A percentile compares a stretch with the other conserved stretches of the same genome.
Conservation (phyloP, 108 stramenopile species). For the Fragilariopsis cylindrus region DNA sequence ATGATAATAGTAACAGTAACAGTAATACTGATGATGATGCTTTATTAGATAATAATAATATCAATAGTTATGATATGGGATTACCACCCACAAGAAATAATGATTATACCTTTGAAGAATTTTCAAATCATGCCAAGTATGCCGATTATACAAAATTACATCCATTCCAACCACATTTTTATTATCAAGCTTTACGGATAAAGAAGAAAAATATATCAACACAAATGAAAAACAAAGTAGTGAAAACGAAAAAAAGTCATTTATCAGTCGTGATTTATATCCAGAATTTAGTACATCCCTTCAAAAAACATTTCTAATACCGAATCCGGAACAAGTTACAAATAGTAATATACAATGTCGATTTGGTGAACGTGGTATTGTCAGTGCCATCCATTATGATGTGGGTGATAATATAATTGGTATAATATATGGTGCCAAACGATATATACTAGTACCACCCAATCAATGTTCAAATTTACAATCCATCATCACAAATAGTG, state of each 20-base stretch:
- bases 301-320: conserved; percentile 48
- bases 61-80: conserved; percentile 32
- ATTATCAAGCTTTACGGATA: conserved; percentile 58
- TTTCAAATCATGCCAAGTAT: conserved; percentile 63
- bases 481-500: conserved; percentile 53
- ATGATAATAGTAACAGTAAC: neutral
- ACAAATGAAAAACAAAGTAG: neutral
- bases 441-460: conserved; percentile 86
- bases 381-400: conserved; percentile 89
- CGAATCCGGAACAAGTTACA: conserved; percentile 33
- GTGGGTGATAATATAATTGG: conserved; percentile 84
- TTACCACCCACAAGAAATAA: conserved; percentile 58
- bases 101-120: conserved; percentile 57
- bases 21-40: neutral
- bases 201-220: conserved; percentile 40
- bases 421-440: conserved; percentile 88
- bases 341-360: conserved; percentile 80
- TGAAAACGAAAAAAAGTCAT: conserved; percentile 19
- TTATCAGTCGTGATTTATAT: conserved; percentile 65
- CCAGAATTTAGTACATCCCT: conserved; percentile 51
- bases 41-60: too few relatives aligned
- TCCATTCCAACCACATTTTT: conserved; percentile 60
- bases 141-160: conserved; percentile 57
- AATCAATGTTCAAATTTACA: conserved; percentile 59
- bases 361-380: conserved; percentile 78